Conservation (phyloP, 495 filamentous ascomycete genomes). For the Podospora pseudocomata region DNA sequence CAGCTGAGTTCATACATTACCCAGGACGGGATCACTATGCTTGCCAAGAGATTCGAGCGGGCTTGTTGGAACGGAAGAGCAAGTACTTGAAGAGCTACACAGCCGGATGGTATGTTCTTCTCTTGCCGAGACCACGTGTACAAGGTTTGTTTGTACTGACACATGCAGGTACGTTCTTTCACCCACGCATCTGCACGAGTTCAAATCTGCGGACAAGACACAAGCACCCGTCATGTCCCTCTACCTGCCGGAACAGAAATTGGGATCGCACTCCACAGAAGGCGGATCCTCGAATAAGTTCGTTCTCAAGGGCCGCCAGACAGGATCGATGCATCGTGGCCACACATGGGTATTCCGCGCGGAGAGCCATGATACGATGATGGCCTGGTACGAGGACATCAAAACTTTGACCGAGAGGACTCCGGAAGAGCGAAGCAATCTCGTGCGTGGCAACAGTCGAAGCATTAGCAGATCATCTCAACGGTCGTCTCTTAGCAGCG, state of each 20-base stretch:
- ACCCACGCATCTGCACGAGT: constrained; percentile 94
- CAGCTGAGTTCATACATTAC: constrained; percentile 81
- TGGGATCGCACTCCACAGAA: constrained; percentile 84
- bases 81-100: constrained; percentile 99
- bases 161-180: constrained; percentile 85
- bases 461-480: constrained; percentile 68
- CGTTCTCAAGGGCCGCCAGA: constrained; percentile 92
- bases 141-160: constrained; percentile 30
- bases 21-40: constrained; percentile 88
- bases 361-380: constrained; percentile 93
- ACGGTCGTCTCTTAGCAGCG: constrained; percentile 65
- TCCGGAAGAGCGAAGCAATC: constrained; percentile 84
- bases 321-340: constrained; percentile 86
- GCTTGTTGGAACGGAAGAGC: constrained; percentile 93
- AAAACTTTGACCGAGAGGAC: constrained; percentile 79
- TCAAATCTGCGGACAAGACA: constrained; percentile 77
- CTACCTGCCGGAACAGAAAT: constrained; percentile 88
- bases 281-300: constrained; percentile 95
- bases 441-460: constrained; percentile 72
- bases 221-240: constrained; percentile 87
- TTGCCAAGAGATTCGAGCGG: constrained; percentile 79
- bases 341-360: constrained; percentile 98
- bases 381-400: constrained; percentile 94
- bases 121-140: constrained; percentile 2
- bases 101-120: constrained; percentile 74